A percentile compares a stretch with the other conserved stretches of the same genome.
phyloP scores from a whole-genome alignment of 805 yeast genomes.

The Saccharomycopsis capsularis region DNA sequence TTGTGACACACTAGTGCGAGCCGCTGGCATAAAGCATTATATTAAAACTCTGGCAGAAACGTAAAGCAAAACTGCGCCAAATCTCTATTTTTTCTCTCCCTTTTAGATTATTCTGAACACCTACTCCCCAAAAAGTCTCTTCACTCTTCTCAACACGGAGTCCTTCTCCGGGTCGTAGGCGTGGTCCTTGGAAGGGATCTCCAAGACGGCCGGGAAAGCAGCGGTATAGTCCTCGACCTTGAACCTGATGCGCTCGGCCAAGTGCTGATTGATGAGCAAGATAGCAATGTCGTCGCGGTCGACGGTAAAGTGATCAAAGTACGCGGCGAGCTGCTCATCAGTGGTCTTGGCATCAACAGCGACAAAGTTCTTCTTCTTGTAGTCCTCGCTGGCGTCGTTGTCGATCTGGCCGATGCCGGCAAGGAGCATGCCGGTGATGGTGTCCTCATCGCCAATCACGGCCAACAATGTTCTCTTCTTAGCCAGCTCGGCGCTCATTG shows the following conservation, averaged over 20 bases:
- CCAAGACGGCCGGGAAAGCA: slow-evolving; percentile 94
- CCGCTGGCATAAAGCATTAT: no score
- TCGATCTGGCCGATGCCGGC: slow-evolving; percentile 93
- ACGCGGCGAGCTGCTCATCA: slow-evolving; percentile 64
- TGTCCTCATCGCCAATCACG: slow-evolving; percentile 95
- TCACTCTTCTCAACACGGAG: slow-evolving; percentile 86
- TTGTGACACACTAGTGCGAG: no score
- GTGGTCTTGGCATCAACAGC: slow-evolving; percentile 74
- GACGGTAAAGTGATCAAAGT: slow-evolving; percentile 68
- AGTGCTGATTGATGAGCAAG: slow-evolving; percentile 84
- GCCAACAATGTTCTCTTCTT: slow-evolving; percentile 79
- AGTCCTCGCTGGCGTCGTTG: slow-evolving; percentile 44
- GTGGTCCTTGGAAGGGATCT: slow-evolving; percentile 97
- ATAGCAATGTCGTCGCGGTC: slow-evolving; percentile 87
- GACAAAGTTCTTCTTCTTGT: slow-evolving; percentile 69
- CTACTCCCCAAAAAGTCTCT: slow-evolving; percentile 90
- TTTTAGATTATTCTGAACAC: no score
- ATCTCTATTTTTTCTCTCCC: no score
- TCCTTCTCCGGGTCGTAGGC: slow-evolving; percentile 99
- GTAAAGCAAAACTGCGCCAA: no score
- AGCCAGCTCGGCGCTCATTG: slow-evolving; percentile 30
- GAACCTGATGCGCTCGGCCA: slow-evolving; percentile 84
- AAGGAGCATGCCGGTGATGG: slow-evolving; percentile 88
- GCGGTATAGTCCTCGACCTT: slow-evolving; percentile 76
- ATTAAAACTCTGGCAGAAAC: no score